phyloP scores from a whole-genome alignment of 331 rosid species.

The Quercus lobata region DNA sequence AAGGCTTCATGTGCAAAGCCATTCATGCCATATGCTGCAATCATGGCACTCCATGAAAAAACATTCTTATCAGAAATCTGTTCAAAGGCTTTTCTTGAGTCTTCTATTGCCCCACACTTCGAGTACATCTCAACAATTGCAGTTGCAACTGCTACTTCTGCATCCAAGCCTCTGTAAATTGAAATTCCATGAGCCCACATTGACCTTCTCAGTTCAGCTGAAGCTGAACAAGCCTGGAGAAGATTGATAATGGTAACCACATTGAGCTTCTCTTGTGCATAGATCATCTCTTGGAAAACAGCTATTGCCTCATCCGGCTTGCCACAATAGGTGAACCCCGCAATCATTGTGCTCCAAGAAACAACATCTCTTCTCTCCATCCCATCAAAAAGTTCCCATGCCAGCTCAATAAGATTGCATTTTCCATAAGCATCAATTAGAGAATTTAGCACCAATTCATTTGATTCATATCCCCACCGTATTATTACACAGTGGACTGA shows the following conservation, averaged over 20 bases:
- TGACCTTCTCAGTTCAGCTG: conserved; percentile 24
- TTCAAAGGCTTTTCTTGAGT: conserved; percentile 33
- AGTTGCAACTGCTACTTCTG: conserved; percentile 35
- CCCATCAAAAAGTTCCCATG: conserved; percentile 32
- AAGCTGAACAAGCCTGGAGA: conserved; percentile 33
- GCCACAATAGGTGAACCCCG: conserved; percentile 35
- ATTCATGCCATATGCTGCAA: conserved; percentile 36
- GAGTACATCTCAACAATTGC: conserved; percentile 45
- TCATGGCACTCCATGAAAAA: conserved; percentile 47
- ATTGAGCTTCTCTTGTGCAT: conserved; percentile 27
- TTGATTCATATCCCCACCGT: conserved; percentile 26
- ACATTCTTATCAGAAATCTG: conserved; percentile 28
- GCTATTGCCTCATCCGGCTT: conserved; percentile 31
- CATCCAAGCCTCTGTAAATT: conserved; percentile 17
- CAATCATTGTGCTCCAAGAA: conserved; percentile 52
- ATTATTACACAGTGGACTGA: conserved; percentile 29
- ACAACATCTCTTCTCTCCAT: conserved; percentile 34
- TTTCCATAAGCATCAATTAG: conserved; percentile 44
- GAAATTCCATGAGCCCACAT: conserved; percentile 49
- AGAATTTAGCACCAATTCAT: conserved; percentile 31
- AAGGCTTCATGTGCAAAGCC: conserved; percentile 36
- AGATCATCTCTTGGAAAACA: conserved; percentile 29
- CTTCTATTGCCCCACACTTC: conserved; percentile 42
- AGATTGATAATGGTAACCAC: conserved; percentile 22
- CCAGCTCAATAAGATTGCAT: conserved; percentile 31